Evolutionary conservation across 768 basidiomycete genomes (phyloP), one percentile per base, ranked within the genome.

Genomic region (Hygrocybe coccinea): DNA sequence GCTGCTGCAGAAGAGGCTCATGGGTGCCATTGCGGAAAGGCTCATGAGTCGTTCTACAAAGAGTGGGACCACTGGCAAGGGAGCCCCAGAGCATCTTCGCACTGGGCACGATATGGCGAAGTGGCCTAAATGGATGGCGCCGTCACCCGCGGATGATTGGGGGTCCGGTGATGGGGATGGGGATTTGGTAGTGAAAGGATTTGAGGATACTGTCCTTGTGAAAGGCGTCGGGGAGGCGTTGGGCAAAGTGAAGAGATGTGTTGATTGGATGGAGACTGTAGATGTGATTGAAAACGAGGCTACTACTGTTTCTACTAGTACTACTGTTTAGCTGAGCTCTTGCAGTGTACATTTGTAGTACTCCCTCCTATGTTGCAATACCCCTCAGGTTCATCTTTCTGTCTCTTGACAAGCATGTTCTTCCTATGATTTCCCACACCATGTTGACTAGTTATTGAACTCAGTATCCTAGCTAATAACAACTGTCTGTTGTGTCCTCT

Each of bases 151-250:
- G 17, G 55, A 37, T 36, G 37, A 2, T 5, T 21, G 9, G 38
- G 24, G 15, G 11, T 3, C 25, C 36, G 12, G 17, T 6, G 17
- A 37, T 19, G 49, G 48, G 50, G 0, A 11, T 22, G 35, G 15
- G 8, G 44, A 15, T 35, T 50, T 24, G 44, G 44, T 36, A 29
- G 72, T 86, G 39, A 85, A 83, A 62, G 87, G 87, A 1, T 89
- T 88, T 60, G 85, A 89, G 55, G 86, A 86, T 60, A 75, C 75
- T 24, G 71, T 83, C 1, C 70, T 90, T 49, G 70, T 61, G n/a
- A 58, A 62, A 11, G 81, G 74, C 0, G 67, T 79, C 8, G 60
- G 62, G 14, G 78, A 80, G 11, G 73, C 73, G 19, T 66, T 78
- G 52, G 59, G 52, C 43, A 76, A 71, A 64, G 56, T 85, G 44